These are phyloP conservation scores for Yarrowia phangngaensis DNA, from an alignment of 805 yeast genomes.

Conservation along the genomic window DNA sequence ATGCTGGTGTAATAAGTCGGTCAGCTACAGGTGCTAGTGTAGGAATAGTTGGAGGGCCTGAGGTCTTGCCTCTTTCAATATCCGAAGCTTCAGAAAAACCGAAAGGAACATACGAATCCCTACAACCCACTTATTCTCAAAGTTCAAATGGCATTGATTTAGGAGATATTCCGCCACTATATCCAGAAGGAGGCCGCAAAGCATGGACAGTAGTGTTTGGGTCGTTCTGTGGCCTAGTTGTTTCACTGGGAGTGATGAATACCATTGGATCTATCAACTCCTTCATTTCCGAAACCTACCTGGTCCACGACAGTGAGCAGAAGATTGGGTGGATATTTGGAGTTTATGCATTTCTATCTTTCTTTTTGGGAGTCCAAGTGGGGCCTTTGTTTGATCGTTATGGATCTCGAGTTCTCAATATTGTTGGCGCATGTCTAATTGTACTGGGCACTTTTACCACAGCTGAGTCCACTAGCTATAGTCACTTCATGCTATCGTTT, in stretches of 20 bases:
- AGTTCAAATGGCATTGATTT: neutral
- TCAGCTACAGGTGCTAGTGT: too few species aligned
- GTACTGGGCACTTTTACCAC: constrained; percentile 51
- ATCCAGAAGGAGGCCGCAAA: constrained; percentile 52
- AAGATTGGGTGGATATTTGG: constrained; percentile 67
- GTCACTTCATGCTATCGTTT: constrained; percentile 58
- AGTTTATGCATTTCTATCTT: constrained; percentile 40
- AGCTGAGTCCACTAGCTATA: constrained; percentile 49
- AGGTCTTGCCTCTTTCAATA: too few species aligned
- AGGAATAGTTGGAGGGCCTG: too few species aligned
- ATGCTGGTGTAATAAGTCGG: constrained; percentile 9
- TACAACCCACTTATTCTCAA: neutral
- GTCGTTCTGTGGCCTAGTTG: constrained; percentile 54
- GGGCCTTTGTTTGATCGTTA: constrained; percentile 57
- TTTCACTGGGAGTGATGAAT: constrained; percentile 63
- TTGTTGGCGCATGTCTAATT: constrained; percentile 46
- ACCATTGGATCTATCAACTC: constrained; percentile 60
- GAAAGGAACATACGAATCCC: constrained; percentile 3
- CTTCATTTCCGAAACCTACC: constrained; percentile 48
- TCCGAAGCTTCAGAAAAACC: neutral
- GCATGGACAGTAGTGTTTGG: constrained; percentile 58
- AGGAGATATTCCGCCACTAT: constrained; percentile 13
- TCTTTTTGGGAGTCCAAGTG: constrained; percentile 47
- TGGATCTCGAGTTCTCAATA: constrained; percentile 49
- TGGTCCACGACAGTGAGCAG: constrained; percentile 46